phyloP scores from a whole-genome alignment of 176 grass and related monocot genomes.

The Areca catechu region DNA sequence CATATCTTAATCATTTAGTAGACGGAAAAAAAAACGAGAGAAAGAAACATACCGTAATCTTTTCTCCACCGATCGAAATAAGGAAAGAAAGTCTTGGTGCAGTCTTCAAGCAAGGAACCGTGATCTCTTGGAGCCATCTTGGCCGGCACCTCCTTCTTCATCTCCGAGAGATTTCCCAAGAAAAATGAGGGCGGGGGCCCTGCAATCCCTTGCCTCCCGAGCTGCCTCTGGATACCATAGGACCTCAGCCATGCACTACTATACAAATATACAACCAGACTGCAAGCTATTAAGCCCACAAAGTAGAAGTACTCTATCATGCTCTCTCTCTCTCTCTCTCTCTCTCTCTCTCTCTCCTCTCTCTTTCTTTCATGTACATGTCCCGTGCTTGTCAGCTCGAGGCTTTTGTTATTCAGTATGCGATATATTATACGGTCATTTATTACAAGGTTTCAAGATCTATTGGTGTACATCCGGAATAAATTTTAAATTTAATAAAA shows the following conservation, averaged over 20 bases:
- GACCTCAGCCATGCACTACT: slow-evolving; percentile 35
- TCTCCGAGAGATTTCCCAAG: slow-evolving; percentile 62
- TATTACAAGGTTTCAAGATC: too few species aligned
- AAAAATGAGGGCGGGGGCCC: slow-evolving; percentile 53
- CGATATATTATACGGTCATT: too few species aligned
- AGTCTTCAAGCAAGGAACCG: slow-evolving; percentile 48
- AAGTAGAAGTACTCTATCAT: slow-evolving; percentile 1
- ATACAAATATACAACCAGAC: slow-evolving; percentile 22
- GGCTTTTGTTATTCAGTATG: too few species aligned
- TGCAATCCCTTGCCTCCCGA: slow-evolving; percentile 56
- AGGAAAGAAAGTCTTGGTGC: slow-evolving; percentile 71
- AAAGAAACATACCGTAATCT: slow-evolving; percentile 49
- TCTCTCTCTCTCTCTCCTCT: too few species aligned
- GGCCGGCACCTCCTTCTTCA: slow-evolving; percentile 35
- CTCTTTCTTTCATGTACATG: too few species aligned
- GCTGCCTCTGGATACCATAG: slow-evolving; percentile 27
- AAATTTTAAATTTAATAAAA: too few species aligned
- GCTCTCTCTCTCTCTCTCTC: too few species aligned
- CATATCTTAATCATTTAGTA: too few species aligned
- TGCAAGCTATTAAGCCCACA: slow-evolving; percentile 16
- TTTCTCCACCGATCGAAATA: slow-evolving; percentile 92
- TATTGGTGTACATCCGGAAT: too few species aligned
- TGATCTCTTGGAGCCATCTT: slow-evolving; percentile 19
- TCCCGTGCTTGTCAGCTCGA: too few species aligned
- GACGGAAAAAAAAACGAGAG: too few species aligned